Percentiles rank a stretch among this genome's conserved stretches.
Conservation (phyloP, 495 filamentous ascomycete genomes). For the Bacidia gigantensis region DNA sequence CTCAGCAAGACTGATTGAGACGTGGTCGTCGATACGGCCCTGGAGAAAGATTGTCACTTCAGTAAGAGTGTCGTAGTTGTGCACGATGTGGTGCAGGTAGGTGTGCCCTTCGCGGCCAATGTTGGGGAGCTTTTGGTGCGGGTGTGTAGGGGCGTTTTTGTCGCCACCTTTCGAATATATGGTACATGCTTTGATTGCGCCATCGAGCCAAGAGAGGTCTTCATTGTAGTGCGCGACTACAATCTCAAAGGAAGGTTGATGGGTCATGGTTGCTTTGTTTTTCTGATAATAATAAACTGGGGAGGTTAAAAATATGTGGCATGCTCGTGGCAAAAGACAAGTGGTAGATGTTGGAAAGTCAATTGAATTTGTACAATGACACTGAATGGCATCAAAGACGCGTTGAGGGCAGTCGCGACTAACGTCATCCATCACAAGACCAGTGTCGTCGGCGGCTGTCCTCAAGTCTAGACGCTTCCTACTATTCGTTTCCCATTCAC, state of each 20-base stretch:
- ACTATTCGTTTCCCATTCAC: too few species aligned
- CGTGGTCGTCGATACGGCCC: slow-evolving; percentile 42
- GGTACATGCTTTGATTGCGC: slow-evolving; percentile 3
- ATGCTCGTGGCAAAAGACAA: too few species aligned
- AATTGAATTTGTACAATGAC: too few species aligned
- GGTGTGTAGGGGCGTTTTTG: slow-evolving; percentile 1
- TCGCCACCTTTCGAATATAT: slow-evolving; percentile 14
- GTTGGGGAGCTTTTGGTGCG: slow-evolving; percentile 5
- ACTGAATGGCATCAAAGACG: too few species aligned
- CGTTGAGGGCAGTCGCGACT: too few species aligned
- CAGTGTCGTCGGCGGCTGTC: too few species aligned
- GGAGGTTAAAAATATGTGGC: too few species aligned
- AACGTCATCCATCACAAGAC: too few species aligned
- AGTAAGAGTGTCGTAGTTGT: slow-evolving; percentile 33
- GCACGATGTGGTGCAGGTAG: slow-evolving; percentile 28
- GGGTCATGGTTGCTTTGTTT: background rate
- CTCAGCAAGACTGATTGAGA: slow-evolving; percentile 22
- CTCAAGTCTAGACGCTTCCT: too few species aligned
- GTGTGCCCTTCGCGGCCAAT: slow-evolving; percentile 13
- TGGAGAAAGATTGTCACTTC: slow-evolving; percentile 35
- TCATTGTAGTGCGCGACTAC: slow-evolving; percentile 14
- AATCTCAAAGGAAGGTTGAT: slow-evolving; percentile 5
- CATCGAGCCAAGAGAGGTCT: slow-evolving; percentile 9
- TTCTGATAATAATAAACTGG: too few species aligned
- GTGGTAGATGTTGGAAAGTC: too few species aligned